A percentile compares a stretch with the other conserved stretches of the same genome.
These are phyloP conservation scores for Evernia prunastri DNA, from an alignment of 495 filamentous ascomycete species.

Conservation along the genomic window DNA sequence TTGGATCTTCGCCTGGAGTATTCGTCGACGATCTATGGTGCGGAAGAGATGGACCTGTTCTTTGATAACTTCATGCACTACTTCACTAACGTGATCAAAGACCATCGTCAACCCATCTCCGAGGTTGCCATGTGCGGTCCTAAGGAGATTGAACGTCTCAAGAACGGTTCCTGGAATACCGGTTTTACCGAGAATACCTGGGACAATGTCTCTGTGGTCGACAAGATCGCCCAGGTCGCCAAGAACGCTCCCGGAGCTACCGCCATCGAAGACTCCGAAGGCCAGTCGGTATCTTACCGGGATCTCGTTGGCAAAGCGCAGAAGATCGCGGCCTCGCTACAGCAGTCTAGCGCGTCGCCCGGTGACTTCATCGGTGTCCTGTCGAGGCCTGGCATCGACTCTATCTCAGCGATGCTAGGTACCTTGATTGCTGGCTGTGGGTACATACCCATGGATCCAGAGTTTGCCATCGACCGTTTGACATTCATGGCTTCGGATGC, in stretches of 20 bases:
- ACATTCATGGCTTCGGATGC: conserved; percentile 26
- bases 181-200: conserved; percentile 20
- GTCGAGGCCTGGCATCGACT: conserved; percentile 60
- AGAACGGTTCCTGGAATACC: conserved; percentile 21
- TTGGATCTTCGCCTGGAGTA: conserved; percentile 28
- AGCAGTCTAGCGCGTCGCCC: conserved; percentile 36
- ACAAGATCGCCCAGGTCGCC: conserved; percentile 19
- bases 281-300: conserved; percentile 49
- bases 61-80: conserved; percentile 32
- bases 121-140: conserved; percentile 28
- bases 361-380: conserved; percentile 58
- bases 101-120: conserved; percentile 30
- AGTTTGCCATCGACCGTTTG: conserved; percentile 29
- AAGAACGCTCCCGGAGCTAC: conserved; percentile 14
- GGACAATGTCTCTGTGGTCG: conserved; percentile 18
- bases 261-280: conserved; percentile 24
- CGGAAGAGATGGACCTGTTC: conserved; percentile 30
- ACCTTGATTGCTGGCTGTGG: conserved; percentile 65
- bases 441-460: conserved; percentile 64
- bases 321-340: conserved; percentile 53
- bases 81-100: conserved; percentile 27
- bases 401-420: conserved; percentile 66
- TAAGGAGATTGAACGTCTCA: conserved; percentile 24
- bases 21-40: conserved; percentile 26
- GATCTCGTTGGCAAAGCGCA: conserved; percentile 59